Evolutionary conservation across 148 eudicot genomes (phyloP).

Genomic region (Vaccinium corymbosum): DNA sequence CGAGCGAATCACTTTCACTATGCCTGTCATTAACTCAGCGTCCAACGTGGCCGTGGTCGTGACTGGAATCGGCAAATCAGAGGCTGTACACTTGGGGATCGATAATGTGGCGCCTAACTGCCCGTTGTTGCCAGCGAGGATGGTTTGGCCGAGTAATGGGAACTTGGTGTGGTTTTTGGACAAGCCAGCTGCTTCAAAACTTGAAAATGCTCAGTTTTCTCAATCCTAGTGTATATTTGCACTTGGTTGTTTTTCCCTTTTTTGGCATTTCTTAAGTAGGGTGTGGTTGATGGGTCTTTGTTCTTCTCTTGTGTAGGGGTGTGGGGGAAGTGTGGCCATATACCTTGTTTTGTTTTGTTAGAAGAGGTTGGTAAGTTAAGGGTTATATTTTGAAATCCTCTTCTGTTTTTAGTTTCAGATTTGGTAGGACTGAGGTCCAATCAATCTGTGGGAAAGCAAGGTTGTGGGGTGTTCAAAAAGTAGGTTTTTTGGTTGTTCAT

Average conservation of each 20-base stretch:
- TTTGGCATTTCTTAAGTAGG: not conserved
- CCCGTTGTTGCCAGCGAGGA: conserved; percentile 52
- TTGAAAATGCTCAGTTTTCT: conserved; percentile 28
- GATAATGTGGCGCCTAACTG: conserved; percentile 35
- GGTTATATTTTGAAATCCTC: conserved; percentile 3
- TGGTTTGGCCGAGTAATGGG: conserved; percentile 59
- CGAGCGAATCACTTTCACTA: conserved; percentile 81
- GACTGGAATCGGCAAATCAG: conserved; percentile 62
- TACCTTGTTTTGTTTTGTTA: conserved; percentile 8
- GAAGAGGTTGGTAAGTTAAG: conserved; percentile 16
- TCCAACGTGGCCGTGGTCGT: conserved; percentile 75
- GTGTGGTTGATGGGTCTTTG: not conserved
- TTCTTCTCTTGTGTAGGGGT: not conserved
- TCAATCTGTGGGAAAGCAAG: not conserved
- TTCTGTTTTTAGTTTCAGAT: not conserved
- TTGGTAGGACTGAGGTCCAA: not conserved
- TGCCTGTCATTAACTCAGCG: conserved; percentile 80
- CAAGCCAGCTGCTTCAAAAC: conserved; percentile 50
- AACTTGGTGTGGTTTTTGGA: conserved; percentile 71
- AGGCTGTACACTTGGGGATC: conserved; percentile 49
- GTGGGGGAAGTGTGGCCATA: not conserved
- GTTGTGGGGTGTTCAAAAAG: not conserved
- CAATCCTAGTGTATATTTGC: conserved; percentile 15
- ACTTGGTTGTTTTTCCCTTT: conserved; percentile 4
- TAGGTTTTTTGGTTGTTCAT: not conserved